Base-by-base conservation (phyloP, 2,329 filamentous ascomycete genomes). In the Lecanicillium sp. region DNA sequence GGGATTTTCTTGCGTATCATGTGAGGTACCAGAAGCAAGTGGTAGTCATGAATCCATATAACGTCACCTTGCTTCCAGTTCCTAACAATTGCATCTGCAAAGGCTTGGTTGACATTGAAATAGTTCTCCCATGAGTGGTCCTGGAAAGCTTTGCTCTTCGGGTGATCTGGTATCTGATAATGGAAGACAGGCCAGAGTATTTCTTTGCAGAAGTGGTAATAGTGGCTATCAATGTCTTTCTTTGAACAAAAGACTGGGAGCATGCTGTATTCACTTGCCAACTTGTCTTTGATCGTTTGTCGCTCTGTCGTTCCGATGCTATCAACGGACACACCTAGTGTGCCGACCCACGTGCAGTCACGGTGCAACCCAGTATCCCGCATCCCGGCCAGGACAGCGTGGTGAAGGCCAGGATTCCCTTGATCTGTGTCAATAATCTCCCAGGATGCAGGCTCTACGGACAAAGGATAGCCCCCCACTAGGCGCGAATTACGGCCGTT, bases 181-280 rank as follows among this genome's bases (percentile, higher is more conserved):
- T 96, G 89, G 61, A 96, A 94, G 43, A 95, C 89, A 1, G 90
- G 90, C 90, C 90, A 96, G 5, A 95, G 70, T 40, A 95, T 95
- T 54, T 90, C 87, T 67, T 96, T 95, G 79, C 89, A 95, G 58
- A 90, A 96, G 61, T 95, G 89, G 9, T 83, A 78, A 55, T 96
- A 96, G 62, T 95, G 88, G 1, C 88, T 88, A 52, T 95, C 84
- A 54, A 95, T 88, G 59, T 96, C 88, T 55, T 83, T 86, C 63
- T 96, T 90, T 43, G 79, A 84, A 59, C 85, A 83, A 58, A 83
- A 94, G 20, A 95, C 88, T 3, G 83, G 79, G 48, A 94, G 61
- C 51, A 86, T 88, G 49, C 90, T 79, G 56, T 85, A 80, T 54
- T 95, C 85, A 19, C 81, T 83, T 34, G 85, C 80, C 9, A 96